Percentiles rank a stretch among this genome's conserved stretches.
phyloP scores from a whole-genome alignment of 768 basidiomycete species.

The Hortiboletus flavorubellus region DNA sequence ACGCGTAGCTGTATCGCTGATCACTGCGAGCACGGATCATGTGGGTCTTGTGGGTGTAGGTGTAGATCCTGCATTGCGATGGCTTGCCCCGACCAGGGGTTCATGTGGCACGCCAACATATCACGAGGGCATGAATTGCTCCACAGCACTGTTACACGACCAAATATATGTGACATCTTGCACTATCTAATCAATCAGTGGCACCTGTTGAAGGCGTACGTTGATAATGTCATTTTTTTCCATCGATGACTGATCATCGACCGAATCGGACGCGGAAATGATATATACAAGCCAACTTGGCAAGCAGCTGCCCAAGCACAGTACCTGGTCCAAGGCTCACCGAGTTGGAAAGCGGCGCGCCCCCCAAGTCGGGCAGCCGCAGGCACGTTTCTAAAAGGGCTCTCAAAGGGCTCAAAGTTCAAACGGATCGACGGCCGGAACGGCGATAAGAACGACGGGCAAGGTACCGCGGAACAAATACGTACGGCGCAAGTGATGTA shows the following conservation, averaged over 20 bases:
- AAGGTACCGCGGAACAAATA: not conserved
- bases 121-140: no score
- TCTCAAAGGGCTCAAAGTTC: no score
- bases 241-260: not conserved
- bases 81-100: no score
- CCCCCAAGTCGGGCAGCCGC: not conserved
- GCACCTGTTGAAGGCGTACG: not conserved
- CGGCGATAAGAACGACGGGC: not conserved
- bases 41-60: no score
- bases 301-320: not conserved
- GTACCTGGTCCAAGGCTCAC: not conserved
- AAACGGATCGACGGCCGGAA: not conserved
- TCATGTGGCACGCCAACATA: no score
- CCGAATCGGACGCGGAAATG: not conserved
- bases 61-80: no score
- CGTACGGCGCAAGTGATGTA: no score
- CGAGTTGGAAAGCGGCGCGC: not conserved
- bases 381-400: no score
- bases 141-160: no score
- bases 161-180: no score
- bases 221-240: no score
- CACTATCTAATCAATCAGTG: conserved; percentile 14
- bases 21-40: not conserved
- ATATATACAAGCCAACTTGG: no score
- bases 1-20: not conserved